phyloP scores from a whole-genome alignment of 2,329 filamentous ascomycete genomes.

The Hirsutella thompsonii region DNA sequence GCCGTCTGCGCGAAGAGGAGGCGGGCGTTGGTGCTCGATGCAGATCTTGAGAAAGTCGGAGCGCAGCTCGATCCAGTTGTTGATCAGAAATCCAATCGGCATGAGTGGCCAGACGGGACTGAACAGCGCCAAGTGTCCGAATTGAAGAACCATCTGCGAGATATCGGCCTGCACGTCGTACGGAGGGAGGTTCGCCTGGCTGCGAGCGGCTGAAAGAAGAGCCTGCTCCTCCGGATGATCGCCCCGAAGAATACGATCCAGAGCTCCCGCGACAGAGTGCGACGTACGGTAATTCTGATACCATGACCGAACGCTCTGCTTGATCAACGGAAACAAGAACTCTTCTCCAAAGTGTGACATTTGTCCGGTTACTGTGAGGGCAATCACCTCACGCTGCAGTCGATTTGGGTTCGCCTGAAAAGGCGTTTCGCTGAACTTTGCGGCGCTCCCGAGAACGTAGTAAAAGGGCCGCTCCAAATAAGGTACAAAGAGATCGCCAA shows the following conservation, averaged over 20 bases:
- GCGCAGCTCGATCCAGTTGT: constrained; percentile 67
- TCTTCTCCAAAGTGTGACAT: constrained; percentile 61
- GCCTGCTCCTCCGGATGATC: constrained; percentile 50
- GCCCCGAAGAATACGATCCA: constrained; percentile 27
- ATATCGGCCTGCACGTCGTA: constrained; percentile 66
- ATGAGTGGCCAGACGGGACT: constrained; percentile 66
- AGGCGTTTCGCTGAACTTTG: constrained; percentile 36
- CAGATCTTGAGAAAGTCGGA: constrained; percentile 69
- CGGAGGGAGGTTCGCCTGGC: constrained; percentile 51
- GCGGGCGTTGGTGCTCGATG: constrained; percentile 58
- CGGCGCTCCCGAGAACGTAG: constrained; percentile 20
- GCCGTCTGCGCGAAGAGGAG: constrained; percentile 55
- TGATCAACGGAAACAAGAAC: constrained; percentile 55
- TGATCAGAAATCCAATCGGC: constrained; percentile 57
- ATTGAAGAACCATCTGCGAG: constrained; percentile 60
- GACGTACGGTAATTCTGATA: constrained; percentile 25
- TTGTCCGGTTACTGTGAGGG: constrained; percentile 61
- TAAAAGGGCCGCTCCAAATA: constrained; percentile 48
- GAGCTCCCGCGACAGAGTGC: constrained; percentile 25
- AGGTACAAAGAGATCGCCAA: constrained; percentile 54
- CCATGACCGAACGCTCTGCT: constrained; percentile 40
- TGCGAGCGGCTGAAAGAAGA: constrained; percentile 51
- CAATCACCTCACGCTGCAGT: constrained; percentile 61
- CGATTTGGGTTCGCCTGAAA: constrained; percentile 55
- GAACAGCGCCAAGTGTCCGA: constrained; percentile 62